These are phyloP conservation scores for Boletus reticulatus DNA, from an alignment of 768 basidiomycete genomes.

Conservation along the genomic window DNA sequence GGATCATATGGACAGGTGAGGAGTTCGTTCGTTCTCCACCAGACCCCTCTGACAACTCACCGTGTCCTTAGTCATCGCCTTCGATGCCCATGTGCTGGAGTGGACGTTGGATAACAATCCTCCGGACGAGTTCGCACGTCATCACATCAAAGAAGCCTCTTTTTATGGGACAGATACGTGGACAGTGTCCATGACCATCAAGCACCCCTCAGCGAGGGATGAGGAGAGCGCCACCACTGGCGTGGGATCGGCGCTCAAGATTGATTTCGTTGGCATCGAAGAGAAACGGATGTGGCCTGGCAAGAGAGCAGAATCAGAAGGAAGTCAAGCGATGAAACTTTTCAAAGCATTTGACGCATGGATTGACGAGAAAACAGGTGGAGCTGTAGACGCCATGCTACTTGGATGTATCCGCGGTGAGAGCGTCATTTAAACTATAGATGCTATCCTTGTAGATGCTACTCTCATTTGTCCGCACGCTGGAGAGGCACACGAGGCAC, in stretches of 20 bases:
- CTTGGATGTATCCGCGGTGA: conserved; percentile 72
- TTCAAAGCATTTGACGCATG: conserved; percentile 76
- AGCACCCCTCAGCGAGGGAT: conserved; percentile 35
- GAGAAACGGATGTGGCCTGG: conserved; percentile 86
- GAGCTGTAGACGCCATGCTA: conserved; percentile 64
- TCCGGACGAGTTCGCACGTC: conserved; percentile 69
- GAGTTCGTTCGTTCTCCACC: neutral
- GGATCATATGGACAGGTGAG: conserved; percentile 82
- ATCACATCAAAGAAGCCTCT: conserved; percentile 91
- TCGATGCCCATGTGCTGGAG: conserved; percentile 83
- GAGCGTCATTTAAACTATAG: conserved; percentile 34
- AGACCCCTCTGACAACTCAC: neutral
- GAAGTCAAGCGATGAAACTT: conserved; percentile 62
- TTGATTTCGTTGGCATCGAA: conserved; percentile 83
- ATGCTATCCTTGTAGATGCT: neutral
- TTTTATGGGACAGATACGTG: conserved; percentile 78
- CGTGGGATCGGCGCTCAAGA: conserved; percentile 33
- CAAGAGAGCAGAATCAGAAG: conserved; percentile 47
- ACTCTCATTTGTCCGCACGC: neutral
- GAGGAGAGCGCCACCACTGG: neutral
- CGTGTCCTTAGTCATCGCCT: conserved; percentile 63
- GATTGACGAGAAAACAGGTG: conserved; percentile 62
- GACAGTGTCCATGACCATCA: conserved; percentile 68
- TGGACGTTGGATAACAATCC: conserved; percentile 86
- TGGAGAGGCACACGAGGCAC: no score